Percentiles rank a stretch among this genome's conserved stretches.
Conservation (phyloP, 352 stramenopile genomes). For the Pythium sukuiense region DNA sequence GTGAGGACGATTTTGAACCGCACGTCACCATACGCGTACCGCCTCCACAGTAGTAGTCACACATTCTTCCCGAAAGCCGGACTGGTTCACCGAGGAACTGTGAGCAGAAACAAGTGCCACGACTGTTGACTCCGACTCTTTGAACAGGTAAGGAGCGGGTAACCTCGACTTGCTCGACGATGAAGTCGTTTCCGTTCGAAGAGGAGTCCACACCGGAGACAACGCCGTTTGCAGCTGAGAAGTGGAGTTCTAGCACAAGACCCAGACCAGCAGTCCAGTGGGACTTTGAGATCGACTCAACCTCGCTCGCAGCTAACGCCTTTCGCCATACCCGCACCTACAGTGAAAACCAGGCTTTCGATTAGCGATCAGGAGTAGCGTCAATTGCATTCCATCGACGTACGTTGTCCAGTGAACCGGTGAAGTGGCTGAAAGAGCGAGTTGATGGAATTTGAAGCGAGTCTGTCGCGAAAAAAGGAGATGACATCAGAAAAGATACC, state of each 20-base stretch:
- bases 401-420: conserved; percentile 53
- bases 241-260: conserved; percentile 36
- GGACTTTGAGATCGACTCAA: conserved; percentile 2
- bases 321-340: conserved; percentile 27
- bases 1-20: conserved; percentile 17
- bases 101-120: conserved; percentile 43
- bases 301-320: conserved; percentile 1
- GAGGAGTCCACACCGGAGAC: conserved; percentile 34
- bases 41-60: conserved; percentile 15
- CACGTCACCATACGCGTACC: conserved; percentile 11
- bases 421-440: conserved; percentile 29
- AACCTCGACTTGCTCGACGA: conserved; percentile 32
- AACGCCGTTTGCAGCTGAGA: conserved; percentile 22
- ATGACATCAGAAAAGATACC: conserved; percentile 2
- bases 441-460: conserved; percentile 8
- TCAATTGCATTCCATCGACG: background rate
- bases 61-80: conserved; percentile 20
- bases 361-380: too few species aligned
- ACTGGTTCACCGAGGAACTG: conserved; percentile 18
- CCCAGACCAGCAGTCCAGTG: conserved; percentile 21
- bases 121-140: conserved; percentile 32
- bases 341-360: too few species aligned
- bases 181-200: conserved; percentile 39
- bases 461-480: background rate
- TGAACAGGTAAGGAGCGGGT: conserved; percentile 12